Conservation (phyloP, 495 filamentous ascomycete genomes). For the Hypoxylon rickii region DNA sequence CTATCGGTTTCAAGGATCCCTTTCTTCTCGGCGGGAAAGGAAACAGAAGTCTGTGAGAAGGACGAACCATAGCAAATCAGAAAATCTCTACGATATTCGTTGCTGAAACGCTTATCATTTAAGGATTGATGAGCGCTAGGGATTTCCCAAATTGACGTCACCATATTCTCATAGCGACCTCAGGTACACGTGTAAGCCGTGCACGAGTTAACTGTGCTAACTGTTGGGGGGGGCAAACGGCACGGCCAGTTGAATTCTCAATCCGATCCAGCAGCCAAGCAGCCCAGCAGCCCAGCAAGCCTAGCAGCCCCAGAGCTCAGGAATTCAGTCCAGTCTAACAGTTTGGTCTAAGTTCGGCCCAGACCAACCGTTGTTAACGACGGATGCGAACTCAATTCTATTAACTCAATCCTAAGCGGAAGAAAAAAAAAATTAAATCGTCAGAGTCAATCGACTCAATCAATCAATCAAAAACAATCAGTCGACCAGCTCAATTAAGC, state of each 20-base stretch:
- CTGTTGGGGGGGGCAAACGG: too few species aligned
- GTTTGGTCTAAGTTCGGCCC: neutral
- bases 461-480: conserved; percentile 20
- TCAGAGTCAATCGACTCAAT: neutral
- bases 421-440: conserved; percentile 1
- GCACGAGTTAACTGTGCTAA: too few species aligned
- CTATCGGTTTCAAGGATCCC: neutral
- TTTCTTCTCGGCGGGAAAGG: neutral
- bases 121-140: conserved; percentile 11
- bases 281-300: too few species aligned
- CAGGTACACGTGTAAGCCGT: conserved; percentile 15
- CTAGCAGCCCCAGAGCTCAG: too few species aligned
- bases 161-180: conserved; percentile 16
- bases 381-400: conserved; percentile 19
- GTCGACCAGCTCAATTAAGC: conserved; percentile 2
- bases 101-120: conserved; percentile 26
- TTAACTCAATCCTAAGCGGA: too few species aligned
- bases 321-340: conserved; percentile 2
- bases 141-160: conserved; percentile 27
- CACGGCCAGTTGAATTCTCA: too few species aligned
- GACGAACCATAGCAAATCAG: too few species aligned
- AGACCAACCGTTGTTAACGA: too few species aligned
- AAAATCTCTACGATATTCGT: conserved; percentile 24
- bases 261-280: too few species aligned
- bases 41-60: neutral